A percentile compares a stretch with the other conserved stretches of the same genome.
phyloP scores from a whole-genome alignment of 2,329 filamentous ascomycete species.

The Xenosphaeropsis pyriputrescens region DNA sequence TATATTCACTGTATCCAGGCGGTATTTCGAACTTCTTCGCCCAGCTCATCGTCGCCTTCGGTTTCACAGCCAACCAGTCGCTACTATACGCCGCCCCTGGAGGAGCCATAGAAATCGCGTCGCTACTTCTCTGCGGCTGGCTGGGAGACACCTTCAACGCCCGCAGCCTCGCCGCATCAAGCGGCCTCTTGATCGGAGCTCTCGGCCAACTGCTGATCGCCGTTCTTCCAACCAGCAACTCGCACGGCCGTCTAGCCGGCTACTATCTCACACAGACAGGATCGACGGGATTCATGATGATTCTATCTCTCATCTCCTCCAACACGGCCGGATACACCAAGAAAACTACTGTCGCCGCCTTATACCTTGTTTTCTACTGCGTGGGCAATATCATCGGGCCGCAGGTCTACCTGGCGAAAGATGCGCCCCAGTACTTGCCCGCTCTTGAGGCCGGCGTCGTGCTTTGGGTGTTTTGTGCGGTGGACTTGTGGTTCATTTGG shows the following conservation, averaged over 20 bases:
- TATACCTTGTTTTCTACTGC: slow-evolving; percentile 31
- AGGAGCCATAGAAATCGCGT: not conserved
- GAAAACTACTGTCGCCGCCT: slow-evolving; percentile 29
- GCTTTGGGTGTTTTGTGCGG: slow-evolving; percentile 8
- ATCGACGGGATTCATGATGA: not conserved
- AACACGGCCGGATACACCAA: slow-evolving; percentile 23
- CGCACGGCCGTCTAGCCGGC: not conserved
- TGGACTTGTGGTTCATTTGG: slow-evolving; percentile 12
- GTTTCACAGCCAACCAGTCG: not conserved
- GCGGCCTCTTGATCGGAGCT: not conserved
- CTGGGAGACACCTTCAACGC: not conserved
- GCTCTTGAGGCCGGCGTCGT: slow-evolving; percentile 37
- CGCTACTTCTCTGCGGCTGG: not conserved
- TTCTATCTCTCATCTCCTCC: slow-evolving; percentile 1
- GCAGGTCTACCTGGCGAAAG: slow-evolving; percentile 21
- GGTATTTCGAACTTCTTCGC: no score
- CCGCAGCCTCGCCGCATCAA: not conserved
- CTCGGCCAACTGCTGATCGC: slow-evolving; percentile 1
- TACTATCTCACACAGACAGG: slow-evolving; percentile 1
- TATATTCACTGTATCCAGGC: not conserved
- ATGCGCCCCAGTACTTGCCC: slow-evolving; percentile 34
- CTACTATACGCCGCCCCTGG: slow-evolving; percentile 1
- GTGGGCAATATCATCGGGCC: slow-evolving; percentile 36
- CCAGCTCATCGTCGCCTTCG: not conserved
- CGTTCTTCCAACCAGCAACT: not conserved